Conservation (phyloP, 257 asterid species). For the Solanum bulbocastanum region DNA sequence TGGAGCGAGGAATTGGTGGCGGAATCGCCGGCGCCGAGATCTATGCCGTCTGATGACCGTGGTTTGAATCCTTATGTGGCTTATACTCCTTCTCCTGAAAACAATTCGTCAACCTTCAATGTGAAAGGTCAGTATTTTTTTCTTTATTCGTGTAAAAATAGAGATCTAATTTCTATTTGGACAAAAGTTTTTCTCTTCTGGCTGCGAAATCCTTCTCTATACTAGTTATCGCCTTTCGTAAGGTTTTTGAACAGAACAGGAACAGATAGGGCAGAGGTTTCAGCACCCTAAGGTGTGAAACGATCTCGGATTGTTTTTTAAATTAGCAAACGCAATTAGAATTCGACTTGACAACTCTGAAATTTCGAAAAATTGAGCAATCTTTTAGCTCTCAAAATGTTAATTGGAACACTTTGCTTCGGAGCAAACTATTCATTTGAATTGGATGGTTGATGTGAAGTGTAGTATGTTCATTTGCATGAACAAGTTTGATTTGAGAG, state of each 20-base stretch:
- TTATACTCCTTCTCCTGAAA: slow-evolving; percentile 42
- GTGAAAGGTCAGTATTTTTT: slow-evolving; percentile 45
- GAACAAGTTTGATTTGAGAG: background rate
- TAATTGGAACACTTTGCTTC: background rate
- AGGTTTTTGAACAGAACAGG: background rate
- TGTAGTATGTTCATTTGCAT: background rate
- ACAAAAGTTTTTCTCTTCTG: background rate
- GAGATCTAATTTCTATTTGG: background rate
- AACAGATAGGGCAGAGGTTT: background rate
- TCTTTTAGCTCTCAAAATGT: background rate
- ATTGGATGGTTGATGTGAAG: background rate
- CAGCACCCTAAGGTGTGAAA: background rate
- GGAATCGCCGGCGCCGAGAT: slow-evolving; percentile 31
- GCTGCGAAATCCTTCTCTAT: background rate
- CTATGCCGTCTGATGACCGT: slow-evolving; percentile 15
- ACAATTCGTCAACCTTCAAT: slow-evolving; percentile 46
- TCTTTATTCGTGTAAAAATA: background rate
- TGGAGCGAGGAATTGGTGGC: background rate
- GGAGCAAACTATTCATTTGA: background rate
- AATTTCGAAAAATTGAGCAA: background rate
- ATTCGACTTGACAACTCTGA: background rate
- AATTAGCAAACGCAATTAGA: background rate
- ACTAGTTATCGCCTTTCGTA: background rate
- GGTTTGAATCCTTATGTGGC: slow-evolving; percentile 64
- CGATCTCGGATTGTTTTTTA: background rate